These are phyloP conservation scores for Cynanchum wilfordii DNA, from an alignment of 257 asterid species.

Conservation along the genomic window DNA sequence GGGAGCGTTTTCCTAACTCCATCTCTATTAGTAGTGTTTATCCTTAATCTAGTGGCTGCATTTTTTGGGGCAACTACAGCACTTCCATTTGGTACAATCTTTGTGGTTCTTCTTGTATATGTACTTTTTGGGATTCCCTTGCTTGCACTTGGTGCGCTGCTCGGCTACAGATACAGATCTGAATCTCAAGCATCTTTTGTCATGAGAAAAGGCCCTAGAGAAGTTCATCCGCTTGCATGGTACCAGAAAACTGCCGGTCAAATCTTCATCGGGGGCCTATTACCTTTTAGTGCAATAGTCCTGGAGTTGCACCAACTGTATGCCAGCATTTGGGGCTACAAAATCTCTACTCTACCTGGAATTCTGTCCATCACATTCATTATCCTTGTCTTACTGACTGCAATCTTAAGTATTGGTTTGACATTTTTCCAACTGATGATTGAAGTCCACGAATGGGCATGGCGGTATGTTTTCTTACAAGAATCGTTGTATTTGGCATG, in stretches of 20 bases:
- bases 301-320: slow-evolving; percentile 67
- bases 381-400: slow-evolving; percentile 52
- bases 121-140: slow-evolving; percentile 60
- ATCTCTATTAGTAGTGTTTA: slow-evolving; percentile 32
- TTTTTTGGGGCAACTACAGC: slow-evolving; percentile 53
- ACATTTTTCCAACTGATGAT: slow-evolving; percentile 72
- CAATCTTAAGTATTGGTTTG: slow-evolving; percentile 53
- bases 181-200: slow-evolving; percentile 41
- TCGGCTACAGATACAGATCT: slow-evolving; percentile 48
- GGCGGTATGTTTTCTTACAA: slow-evolving; percentile 52
- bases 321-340: slow-evolving; percentile 80
- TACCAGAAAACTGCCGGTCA: slow-evolving; percentile 60
- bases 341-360: slow-evolving; percentile 48
- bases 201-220: slow-evolving; percentile 49
- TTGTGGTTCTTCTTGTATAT: slow-evolving; percentile 39
- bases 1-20: slow-evolving; percentile 59
- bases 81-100: slow-evolving; percentile 60
- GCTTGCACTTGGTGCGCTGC: slow-evolving; percentile 50
- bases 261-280: slow-evolving; percentile 77
- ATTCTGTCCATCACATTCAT: slow-evolving; percentile 46
- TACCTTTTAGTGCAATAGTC: slow-evolving; percentile 70
- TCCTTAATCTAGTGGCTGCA: slow-evolving; percentile 52
- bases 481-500: slow-evolving; percentile 5
- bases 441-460: slow-evolving; percentile 84
- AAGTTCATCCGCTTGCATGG: slow-evolving; percentile 52